Percentiles rank a stretch among this genome's conserved stretches.
Evolutionary conservation across 139 green algal species (phyloP).

Genomic region (Parachlorella kessleri): DNA sequence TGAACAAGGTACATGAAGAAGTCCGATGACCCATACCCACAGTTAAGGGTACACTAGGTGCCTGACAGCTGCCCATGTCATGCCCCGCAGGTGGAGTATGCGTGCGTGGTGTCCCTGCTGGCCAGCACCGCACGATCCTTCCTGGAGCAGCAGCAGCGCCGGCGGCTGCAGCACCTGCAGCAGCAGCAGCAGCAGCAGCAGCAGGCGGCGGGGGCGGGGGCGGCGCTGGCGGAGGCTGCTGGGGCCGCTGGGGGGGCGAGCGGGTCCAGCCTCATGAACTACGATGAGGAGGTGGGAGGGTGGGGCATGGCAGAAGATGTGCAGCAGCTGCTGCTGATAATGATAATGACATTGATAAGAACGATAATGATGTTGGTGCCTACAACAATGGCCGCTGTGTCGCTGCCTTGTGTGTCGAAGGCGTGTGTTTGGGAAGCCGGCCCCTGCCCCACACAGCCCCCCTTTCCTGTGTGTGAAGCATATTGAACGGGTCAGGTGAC

Average conservation of each 20-base stretch:
- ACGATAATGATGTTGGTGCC: too few species aligned
- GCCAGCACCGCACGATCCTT: slow-evolving; percentile 38
- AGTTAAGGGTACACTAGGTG: too few species aligned
- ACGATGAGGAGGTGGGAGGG: slow-evolving; percentile 47
- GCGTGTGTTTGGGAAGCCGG: neutral
- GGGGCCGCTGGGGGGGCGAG: neutral
- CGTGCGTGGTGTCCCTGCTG: slow-evolving; percentile 54
- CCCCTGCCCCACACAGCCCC: neutral
- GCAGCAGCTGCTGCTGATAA: too few species aligned
- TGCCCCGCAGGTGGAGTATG: slow-evolving; percentile 20
- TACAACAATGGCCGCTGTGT: too few species aligned
- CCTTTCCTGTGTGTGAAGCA: neutral
- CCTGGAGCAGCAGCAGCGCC: slow-evolving; percentile 20
- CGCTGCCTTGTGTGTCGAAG: too few species aligned
- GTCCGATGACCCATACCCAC: too few species aligned
- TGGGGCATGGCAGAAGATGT: too few species aligned
- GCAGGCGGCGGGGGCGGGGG: slow-evolving; percentile 1
- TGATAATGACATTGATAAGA: too few species aligned
- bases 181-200: slow-evolving; percentile 16
- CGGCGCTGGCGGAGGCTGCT: neutral
- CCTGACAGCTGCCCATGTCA: too few species aligned
- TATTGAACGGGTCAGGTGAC: too few species aligned
- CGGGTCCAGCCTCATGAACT: slow-evolving; percentile 15
- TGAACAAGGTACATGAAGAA: too few species aligned
- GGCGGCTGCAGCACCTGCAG: neutral